Evolutionary conservation across 805 yeast genomes (phyloP).

Genomic region (Pichia insulana): DNA sequence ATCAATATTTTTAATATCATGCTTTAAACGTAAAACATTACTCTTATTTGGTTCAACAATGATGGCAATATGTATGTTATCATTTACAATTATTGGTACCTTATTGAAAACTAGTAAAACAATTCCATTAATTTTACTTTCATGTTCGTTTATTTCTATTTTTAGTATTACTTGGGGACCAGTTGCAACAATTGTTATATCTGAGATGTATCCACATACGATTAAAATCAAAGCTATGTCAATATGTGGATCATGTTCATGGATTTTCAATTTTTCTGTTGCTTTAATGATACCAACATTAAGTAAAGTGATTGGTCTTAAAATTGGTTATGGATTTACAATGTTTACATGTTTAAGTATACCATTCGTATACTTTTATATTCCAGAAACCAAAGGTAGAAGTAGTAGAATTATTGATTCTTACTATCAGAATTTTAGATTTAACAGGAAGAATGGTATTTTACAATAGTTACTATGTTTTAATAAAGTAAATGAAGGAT

Average conservation of each 20-base stretch:
- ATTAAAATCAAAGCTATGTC: slow-evolving; percentile 46
- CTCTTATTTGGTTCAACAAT: slow-evolving; percentile 40
- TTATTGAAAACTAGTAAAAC: slow-evolving; percentile 36
- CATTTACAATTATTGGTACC: slow-evolving; percentile 51
- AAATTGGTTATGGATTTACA: slow-evolving; percentile 53
- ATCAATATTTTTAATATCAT: slow-evolving; percentile 41
- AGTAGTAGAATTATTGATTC: neutral
- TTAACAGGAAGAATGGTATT: neutral
- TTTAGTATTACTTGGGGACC: slow-evolving; percentile 76
- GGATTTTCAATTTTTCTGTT: slow-evolving; percentile 57
- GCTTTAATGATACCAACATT: slow-evolving; percentile 65
- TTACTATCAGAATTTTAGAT: neutral
- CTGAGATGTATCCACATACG: slow-evolving; percentile 57
- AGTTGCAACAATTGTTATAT: slow-evolving; percentile 52
- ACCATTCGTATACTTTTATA: slow-evolving; percentile 20
- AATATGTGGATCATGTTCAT: slow-evolving; percentile 53
- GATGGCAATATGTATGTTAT: slow-evolving; percentile 44
- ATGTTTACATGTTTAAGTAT: slow-evolving; percentile 16
- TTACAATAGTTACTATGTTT: neutral
- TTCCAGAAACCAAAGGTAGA: slow-evolving; percentile 23
- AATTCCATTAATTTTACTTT: slow-evolving; percentile 48
- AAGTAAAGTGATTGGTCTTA: slow-evolving; percentile 51
- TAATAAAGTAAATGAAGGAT: neutral
- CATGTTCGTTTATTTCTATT: slow-evolving; percentile 46
- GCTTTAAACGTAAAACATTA: slow-evolving; percentile 38